phyloP scores from a whole-genome alignment of 140 eudicot genomes.

The Cichorium intybus region DNA sequence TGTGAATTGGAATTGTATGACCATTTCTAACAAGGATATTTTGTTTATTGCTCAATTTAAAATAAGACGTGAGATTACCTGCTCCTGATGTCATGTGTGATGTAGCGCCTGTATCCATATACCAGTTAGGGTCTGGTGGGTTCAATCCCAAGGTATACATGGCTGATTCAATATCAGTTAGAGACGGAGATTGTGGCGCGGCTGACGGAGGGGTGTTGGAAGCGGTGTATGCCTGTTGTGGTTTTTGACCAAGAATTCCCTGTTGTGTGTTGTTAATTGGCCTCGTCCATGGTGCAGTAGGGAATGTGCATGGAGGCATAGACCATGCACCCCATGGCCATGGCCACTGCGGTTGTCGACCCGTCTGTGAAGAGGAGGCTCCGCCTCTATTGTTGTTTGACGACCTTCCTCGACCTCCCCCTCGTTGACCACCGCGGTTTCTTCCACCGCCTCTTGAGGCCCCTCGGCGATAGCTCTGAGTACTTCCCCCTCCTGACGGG shows the following conservation, averaged over 20 bases:
- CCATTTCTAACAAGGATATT: not conserved
- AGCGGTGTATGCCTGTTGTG: not conserved
- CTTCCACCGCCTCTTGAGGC: too few relatives aligned
- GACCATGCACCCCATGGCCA: not conserved
- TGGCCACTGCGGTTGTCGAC: not conserved
- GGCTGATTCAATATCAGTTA: slow-evolving; percentile 1
- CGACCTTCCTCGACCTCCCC: not conserved
- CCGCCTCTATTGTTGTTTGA: not conserved
- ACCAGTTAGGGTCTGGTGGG: not conserved
- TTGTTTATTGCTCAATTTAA: too few relatives aligned
- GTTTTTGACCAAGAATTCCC: not conserved
- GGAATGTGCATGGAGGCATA: not conserved
- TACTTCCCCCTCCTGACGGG: too few relatives aligned
- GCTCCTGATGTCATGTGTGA: too few relatives aligned
- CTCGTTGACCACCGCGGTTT: too few relatives aligned
- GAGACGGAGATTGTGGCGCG: not conserved
- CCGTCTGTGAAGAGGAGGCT: not conserved
- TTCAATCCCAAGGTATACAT: slow-evolving; percentile 1
- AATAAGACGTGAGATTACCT: too few relatives aligned
- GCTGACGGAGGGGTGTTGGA: too few relatives aligned
- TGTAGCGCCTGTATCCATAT: too few relatives aligned
- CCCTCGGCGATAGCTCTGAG: too few relatives aligned
- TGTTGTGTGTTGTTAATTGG: not conserved
- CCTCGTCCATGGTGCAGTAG: not conserved
- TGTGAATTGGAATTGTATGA: not conserved